Percentiles rank a stretch among this genome's conserved stretches.
phyloP scores from a whole-genome alignment of 345 rosid genomes.

The Dimocarpus longan region DNA sequence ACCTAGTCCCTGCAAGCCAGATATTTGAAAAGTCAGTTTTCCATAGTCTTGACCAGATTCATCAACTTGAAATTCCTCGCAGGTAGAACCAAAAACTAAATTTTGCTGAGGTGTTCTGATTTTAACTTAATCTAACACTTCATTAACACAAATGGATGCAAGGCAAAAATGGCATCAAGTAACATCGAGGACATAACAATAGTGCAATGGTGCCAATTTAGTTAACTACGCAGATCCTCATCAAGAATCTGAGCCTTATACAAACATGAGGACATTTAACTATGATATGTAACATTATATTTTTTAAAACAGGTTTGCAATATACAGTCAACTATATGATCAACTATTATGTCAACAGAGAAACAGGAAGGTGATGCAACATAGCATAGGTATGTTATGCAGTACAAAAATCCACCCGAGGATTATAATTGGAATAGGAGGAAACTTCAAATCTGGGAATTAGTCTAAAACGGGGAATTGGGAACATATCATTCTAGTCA shows the following conservation, averaged over 20 bases:
- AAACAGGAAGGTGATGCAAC: background rate
- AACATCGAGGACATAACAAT: background rate
- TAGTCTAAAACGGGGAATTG: background rate
- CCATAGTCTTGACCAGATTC: background rate
- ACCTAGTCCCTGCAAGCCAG: slow-evolving; percentile 39
- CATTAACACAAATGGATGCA: background rate
- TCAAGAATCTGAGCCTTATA: background rate
- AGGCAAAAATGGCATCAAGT: background rate
- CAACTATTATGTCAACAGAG: background rate
- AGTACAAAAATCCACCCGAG: background rate
- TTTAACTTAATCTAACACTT: background rate
- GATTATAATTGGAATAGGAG: background rate
- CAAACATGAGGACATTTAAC: background rate
- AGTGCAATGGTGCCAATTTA: background rate
- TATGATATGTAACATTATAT: background rate
- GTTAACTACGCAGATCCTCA: background rate
- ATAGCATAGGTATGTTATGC: background rate
- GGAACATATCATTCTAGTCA: background rate
- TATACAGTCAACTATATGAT: background rate
- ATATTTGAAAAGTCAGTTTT: slow-evolving; percentile 15
- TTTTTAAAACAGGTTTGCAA: slow-evolving; percentile 2
- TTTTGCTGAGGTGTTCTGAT: too few relatives aligned
- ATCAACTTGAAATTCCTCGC: background rate
- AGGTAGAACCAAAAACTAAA: background rate
- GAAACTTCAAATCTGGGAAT: background rate